Percentiles rank a stretch among this genome's conserved stretches.
These are phyloP conservation scores for Macaranga tanarius DNA, from an alignment of 441 rosid genomes.

Conservation along the genomic window DNA sequence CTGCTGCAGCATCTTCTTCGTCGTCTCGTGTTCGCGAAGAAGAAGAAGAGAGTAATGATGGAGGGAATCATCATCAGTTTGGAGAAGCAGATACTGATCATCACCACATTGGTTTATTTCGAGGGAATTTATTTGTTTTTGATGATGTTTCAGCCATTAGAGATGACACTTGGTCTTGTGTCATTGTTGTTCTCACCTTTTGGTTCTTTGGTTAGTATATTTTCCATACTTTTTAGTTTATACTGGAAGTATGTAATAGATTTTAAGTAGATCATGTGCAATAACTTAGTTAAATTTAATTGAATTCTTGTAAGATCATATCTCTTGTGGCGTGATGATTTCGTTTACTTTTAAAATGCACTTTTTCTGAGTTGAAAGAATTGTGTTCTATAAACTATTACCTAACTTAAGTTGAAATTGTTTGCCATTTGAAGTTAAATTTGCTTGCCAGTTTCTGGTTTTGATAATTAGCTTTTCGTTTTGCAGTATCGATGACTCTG, in stretches of 20 bases:
- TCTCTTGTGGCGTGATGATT: too few relatives aligned
- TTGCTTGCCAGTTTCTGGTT: not conserved
- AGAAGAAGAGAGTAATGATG: slow-evolving; percentile 42
- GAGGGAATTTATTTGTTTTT: slow-evolving; percentile 39
- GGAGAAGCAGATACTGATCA: slow-evolving; percentile 45
- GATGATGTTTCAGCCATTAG: slow-evolving; percentile 38
- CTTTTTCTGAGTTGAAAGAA: too few relatives aligned
- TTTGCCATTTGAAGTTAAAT: not conserved
- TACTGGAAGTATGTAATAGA: too few relatives aligned
- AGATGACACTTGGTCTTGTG: slow-evolving; percentile 84
- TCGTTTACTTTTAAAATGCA: too few relatives aligned
- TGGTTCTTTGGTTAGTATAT: slow-evolving; percentile 68
- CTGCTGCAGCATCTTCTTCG: slow-evolving; percentile 29
- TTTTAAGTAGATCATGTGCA: too few relatives aligned
- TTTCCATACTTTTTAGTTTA: not conserved
- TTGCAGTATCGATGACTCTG: slow-evolving; percentile 70
- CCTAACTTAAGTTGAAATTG: not conserved
- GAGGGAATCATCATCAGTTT: slow-evolving; percentile 23
- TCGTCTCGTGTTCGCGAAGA: slow-evolving; percentile 37
- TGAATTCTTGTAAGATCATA: too few relatives aligned
- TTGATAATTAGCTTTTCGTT: not conserved
- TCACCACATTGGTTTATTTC: slow-evolving; percentile 36
- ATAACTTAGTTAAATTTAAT: too few relatives aligned
- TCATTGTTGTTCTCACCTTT: slow-evolving; percentile 59
- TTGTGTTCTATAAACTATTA: not conserved